These are phyloP conservation scores for Nemania sp. DNA, from an alignment of 2,329 filamentous ascomycete species.

Conservation along the genomic window DNA sequence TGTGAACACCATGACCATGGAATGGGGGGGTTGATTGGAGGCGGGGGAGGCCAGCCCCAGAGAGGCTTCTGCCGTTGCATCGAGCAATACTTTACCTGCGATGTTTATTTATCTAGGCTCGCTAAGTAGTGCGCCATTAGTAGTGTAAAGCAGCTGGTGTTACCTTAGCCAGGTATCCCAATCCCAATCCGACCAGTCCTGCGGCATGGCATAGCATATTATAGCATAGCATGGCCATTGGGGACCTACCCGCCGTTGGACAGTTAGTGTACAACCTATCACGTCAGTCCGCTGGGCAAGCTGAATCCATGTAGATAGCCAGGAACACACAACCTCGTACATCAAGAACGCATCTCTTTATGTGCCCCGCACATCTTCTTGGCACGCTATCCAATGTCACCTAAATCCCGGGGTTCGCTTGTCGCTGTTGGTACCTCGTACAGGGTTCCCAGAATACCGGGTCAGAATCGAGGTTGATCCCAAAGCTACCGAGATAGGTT, in stretches of 20 bases:
- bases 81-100: slow-evolving; percentile 1
- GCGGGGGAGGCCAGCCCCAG: neutral
- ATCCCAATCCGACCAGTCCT: no score
- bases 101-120: no score
- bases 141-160: no score
- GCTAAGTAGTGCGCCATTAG: neutral
- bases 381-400: slow-evolving; percentile 19
- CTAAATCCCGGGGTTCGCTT: slow-evolving; percentile 24
- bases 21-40: neutral
- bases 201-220: no score
- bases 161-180: neutral
- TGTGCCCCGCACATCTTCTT: slow-evolving; percentile 22
- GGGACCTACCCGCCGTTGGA: no score
- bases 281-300: neutral
- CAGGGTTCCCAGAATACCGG: slow-evolving; percentile 24
- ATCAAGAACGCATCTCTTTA: slow-evolving; percentile 7
- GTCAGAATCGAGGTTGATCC: slow-evolving; percentile 2
- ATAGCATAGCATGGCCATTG: no score
- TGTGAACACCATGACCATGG: slow-evolving; percentile 3
- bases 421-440: slow-evolving; percentile 20
- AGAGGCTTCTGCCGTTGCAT: slow-evolving; percentile 3
- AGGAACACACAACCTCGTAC: no score
- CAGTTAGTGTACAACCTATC: no score
- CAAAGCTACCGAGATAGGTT: no score
- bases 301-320: neutral